Conservation (phyloP, 306 rosid species). For the Pterocarpus santalinus region DNA sequence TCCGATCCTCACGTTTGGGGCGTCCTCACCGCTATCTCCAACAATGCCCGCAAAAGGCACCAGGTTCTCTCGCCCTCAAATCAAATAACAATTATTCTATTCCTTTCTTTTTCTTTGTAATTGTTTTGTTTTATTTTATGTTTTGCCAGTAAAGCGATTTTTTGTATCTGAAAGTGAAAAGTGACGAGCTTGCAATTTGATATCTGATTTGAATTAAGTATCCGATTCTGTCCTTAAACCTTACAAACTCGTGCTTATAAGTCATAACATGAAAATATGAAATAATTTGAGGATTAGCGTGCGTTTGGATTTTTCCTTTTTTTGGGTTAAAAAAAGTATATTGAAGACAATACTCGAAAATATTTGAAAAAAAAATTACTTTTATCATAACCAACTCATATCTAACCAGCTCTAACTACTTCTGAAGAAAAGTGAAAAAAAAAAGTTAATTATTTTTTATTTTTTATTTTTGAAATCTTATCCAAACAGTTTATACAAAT, state of each 20-base stretch:
- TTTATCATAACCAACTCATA: too few relatives aligned
- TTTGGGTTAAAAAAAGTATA: background rate
- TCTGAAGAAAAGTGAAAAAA: too few relatives aligned
- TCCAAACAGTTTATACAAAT: too few relatives aligned
- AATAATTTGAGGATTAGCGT: background rate
- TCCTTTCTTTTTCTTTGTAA: background rate
- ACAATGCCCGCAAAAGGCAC: slow-evolving; percentile 79
- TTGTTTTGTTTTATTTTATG: background rate
- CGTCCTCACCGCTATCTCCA: slow-evolving; percentile 92
- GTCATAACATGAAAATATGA: background rate
- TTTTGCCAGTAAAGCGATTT: background rate
- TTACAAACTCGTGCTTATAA: background rate
- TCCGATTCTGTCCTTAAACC: background rate
- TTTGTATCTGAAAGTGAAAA: background rate
- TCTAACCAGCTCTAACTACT: too few relatives aligned
- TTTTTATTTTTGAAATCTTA: too few relatives aligned
- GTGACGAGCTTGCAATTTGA: background rate
- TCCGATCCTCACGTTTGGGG: slow-evolving; percentile 85
- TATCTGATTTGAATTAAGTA: background rate
- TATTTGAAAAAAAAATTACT: too few relatives aligned
- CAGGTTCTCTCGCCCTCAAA: slow-evolving; percentile 57
- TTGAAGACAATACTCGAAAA: too few relatives aligned
- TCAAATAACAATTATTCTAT: background rate
- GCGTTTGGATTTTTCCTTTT: background rate
- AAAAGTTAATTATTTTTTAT: too few relatives aligned